phyloP scores from a whole-genome alignment of 805 yeast species.

The Candida golubevii region DNA sequence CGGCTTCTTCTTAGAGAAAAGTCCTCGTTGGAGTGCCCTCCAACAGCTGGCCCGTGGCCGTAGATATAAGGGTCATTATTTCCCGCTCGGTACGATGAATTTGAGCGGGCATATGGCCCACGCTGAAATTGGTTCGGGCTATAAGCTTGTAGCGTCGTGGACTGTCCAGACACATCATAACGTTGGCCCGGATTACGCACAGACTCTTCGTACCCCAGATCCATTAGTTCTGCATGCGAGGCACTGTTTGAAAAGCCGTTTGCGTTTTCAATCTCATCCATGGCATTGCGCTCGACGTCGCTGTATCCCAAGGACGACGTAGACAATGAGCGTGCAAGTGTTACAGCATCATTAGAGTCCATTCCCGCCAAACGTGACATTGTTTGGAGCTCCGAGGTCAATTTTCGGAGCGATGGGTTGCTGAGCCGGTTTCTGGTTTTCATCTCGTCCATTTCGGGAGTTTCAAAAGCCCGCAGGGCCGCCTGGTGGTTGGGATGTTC shows the following conservation, averaged over 20 bases:
- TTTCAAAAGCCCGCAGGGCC: not conserved
- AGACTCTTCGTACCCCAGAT: conserved; percentile 16
- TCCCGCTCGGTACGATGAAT: not conserved
- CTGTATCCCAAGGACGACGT: conserved; percentile 62
- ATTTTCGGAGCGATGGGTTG: conserved; percentile 64
- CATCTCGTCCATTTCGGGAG: not conserved
- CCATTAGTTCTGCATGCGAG: conserved; percentile 10
- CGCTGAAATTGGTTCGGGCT: not conserved
- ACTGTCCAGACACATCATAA: not conserved
- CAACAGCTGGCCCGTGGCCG: not conserved
- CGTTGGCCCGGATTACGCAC: not conserved
- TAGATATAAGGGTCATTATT: not conserved
- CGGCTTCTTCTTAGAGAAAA: conserved; percentile 36
- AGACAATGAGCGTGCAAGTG: conserved; percentile 76
- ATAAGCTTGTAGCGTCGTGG: not conserved
- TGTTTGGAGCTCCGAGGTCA: conserved; percentile 70
- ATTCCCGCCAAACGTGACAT: conserved; percentile 74
- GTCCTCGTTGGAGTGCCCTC: conserved; percentile 5
- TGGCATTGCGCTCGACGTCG: conserved; percentile 43
- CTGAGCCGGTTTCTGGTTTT: conserved; percentile 18
- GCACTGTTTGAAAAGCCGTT: conserved; percentile 1
- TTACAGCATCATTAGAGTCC: conserved; percentile 74
- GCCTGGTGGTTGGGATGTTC: conserved; percentile 1
- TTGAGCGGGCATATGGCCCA: not conserved
- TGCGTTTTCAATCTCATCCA: conserved; percentile 29